A percentile compares a stretch with the other conserved stretches of the same genome.
Conservation (phyloP, 2,329 filamentous ascomycete genomes). For the Alternaria sp. region DNA sequence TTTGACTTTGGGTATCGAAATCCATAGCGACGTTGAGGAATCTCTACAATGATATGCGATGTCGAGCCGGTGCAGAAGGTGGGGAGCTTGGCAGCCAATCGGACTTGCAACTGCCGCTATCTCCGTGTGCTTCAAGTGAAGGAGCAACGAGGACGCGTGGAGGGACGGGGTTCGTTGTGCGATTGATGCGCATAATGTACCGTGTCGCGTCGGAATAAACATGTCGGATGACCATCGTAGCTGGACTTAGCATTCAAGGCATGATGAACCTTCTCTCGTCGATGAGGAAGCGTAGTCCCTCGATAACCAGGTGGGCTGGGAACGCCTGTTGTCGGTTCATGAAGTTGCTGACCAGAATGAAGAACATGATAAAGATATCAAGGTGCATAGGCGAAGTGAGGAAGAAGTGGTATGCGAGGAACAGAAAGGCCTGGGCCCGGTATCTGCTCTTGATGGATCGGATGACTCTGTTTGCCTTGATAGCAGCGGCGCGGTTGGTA, state of each 20-base stretch:
- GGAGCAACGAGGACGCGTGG: background rate
- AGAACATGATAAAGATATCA: constrained; percentile 46
- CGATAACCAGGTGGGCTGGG: constrained; percentile 36
- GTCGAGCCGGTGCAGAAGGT: constrained; percentile 29
- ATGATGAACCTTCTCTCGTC: constrained; percentile 39
- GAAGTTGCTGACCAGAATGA: constrained; percentile 49
- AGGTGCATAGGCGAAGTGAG: constrained; percentile 41
- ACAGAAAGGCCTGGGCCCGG: constrained; percentile 43
- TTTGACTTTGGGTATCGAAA: constrained; percentile 47
- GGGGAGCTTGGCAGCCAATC: constrained; percentile 42
- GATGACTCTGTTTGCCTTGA: constrained; percentile 36
- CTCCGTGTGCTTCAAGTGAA: constrained; percentile 20
- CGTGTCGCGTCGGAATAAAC: background rate
- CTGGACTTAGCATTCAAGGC: constrained; percentile 21
- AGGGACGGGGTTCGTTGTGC: background rate
- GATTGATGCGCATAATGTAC: background rate
- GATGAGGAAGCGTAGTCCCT: constrained; percentile 38
- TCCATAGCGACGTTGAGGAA: constrained; percentile 39
- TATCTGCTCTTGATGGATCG: constrained; percentile 43
- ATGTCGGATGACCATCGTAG: background rate
- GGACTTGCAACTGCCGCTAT: constrained; percentile 34
- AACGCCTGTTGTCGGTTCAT: constrained; percentile 46
- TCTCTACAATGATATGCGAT: constrained; percentile 18
- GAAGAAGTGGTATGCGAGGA: constrained; percentile 48
- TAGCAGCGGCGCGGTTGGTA: constrained; percentile 28